Evolutionary conservation across 495 filamentous ascomycete species (phyloP), one percentile per base, ranked within the genome.

Genomic region (Neurospora sp.): DNA sequence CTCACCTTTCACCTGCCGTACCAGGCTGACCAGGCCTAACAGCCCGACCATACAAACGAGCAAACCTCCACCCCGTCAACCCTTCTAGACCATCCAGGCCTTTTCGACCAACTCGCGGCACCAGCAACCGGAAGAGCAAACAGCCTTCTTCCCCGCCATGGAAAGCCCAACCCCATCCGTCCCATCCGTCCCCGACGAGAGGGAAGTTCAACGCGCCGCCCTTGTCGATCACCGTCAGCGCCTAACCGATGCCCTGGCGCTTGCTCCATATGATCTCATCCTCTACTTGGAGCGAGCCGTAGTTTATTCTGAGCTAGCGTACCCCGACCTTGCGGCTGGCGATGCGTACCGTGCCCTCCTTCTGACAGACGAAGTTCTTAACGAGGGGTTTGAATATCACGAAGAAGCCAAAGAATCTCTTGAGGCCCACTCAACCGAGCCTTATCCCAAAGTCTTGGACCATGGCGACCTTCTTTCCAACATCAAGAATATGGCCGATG

Each of bases 261-360:
- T 82, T 4, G 78, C 86, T 40, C 93, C 94, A 4, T 96, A 97
- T 80, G 91, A 94, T 76, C 84, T 93, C n/a, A 85, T 91, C 70
- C 84, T 89, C 20, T 93, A 95, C 77, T 83, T 97, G 53, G 83
- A 89, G 73, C 88, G 94, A 37, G 92, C 93, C 38, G 80, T 86
- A 39, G 83, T 90, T 39, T 89, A 97, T 80, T 84, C 90, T 45
- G 80, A 89, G 71, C 87, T 98, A 40, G 92, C 89, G 41, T 98
- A 96, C 80, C 93, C 93, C 3, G 96, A 99, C 80, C 86, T 99
- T 17, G 93, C 93, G 4, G 91, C 91, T 37, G 93, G 93, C 48
- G 96, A 97, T 81, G 92, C 93, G 2, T 98, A 99, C 79, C 90
- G 92, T 53, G 93, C 94, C 2, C 86, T 99, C 3, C 88, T 97